A percentile compares a stretch with the other conserved stretches of the same genome.
Evolutionary conservation across 257 asterid species (phyloP).

Genomic region (Vinca minor): DNA sequence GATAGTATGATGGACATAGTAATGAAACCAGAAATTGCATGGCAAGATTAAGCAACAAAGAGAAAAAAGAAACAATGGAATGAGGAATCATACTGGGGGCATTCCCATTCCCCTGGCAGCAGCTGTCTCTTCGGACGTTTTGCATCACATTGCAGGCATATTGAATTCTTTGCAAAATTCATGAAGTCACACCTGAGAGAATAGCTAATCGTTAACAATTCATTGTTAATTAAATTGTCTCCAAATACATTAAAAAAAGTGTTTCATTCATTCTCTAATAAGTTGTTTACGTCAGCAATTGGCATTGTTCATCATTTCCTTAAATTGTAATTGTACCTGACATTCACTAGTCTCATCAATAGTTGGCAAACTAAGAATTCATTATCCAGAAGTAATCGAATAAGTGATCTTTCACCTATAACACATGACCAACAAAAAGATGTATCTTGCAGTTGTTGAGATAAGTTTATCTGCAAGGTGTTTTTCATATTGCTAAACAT

Average conservation of each 20-base stretch:
- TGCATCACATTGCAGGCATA: slow-evolving; percentile 91
- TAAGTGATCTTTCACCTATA: neutral
- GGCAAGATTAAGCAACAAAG: neutral
- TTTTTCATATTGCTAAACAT: neutral
- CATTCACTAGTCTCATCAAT: neutral
- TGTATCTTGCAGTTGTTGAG: neutral
- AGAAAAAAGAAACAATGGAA: neutral
- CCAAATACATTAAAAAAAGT: neutral
- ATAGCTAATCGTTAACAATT: slow-evolving; percentile 11
- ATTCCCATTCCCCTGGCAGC: slow-evolving; percentile 99
- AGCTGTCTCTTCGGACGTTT: slow-evolving; percentile 94
- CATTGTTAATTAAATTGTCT: neutral
- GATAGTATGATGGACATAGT: neutral
- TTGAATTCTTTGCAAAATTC: slow-evolving; percentile 90
- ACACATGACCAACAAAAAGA: neutral
- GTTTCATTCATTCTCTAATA: neutral
- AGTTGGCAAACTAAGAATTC: neutral
- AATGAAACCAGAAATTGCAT: neutral
- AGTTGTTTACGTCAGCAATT: neutral
- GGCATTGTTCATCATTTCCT: neutral
- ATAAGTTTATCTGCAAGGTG: neutral
- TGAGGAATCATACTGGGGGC: slow-evolving; percentile 59
- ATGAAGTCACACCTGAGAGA: slow-evolving; percentile 81
- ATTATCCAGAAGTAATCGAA: neutral
- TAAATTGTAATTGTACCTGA: neutral